Conservation (phyloP, 2,329 filamentous ascomycete species). For the Xenoacremonium recifei region DNA sequence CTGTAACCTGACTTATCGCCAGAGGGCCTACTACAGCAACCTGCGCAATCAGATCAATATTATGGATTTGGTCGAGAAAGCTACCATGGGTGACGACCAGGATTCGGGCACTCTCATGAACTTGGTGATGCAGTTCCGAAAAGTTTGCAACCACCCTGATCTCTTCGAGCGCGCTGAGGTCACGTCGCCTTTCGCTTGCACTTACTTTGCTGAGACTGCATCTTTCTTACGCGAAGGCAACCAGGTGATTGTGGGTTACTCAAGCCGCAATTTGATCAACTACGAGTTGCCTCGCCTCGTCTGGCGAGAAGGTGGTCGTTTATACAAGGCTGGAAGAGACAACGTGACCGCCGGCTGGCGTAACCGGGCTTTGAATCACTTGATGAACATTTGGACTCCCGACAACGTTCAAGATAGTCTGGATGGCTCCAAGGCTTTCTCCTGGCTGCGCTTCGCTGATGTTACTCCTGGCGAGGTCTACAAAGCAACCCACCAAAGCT, state of each 20-base stretch:
- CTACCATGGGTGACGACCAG: constrained; percentile 87
- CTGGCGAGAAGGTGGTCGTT: constrained; percentile 75
- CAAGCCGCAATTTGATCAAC: constrained; percentile 80
- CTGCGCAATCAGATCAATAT: constrained; percentile 97
- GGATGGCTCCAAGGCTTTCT: constrained; percentile 67
- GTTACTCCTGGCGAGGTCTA: constrained; percentile 72
- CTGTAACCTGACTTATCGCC: constrained; percentile 94
- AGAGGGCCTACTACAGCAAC: constrained; percentile 89
- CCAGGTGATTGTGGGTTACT: constrained; percentile 80
- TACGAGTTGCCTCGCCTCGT: constrained; percentile 79
- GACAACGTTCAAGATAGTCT: constrained; percentile 70
- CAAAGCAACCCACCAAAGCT: constrained; percentile 62
- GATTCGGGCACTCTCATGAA: constrained; percentile 98
- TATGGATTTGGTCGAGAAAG: constrained; percentile 97
- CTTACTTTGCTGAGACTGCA: constrained; percentile 90
- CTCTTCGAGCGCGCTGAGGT: constrained; percentile 94
- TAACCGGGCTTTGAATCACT: constrained; percentile 70
- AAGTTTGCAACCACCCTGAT: constrained; percentile 98
- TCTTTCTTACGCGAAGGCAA: constrained; percentile 90
- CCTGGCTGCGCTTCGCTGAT: constrained; percentile 87
- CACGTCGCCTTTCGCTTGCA: constrained; percentile 77
- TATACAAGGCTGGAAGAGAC: constrained; percentile 70
- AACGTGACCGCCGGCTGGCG: constrained; percentile 79
- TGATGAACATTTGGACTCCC: constrained; percentile 89
- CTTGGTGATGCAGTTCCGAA: constrained; percentile 98